Conservation (phyloP, 202 grass and related monocot species). For the Elaeis oleifera region DNA sequence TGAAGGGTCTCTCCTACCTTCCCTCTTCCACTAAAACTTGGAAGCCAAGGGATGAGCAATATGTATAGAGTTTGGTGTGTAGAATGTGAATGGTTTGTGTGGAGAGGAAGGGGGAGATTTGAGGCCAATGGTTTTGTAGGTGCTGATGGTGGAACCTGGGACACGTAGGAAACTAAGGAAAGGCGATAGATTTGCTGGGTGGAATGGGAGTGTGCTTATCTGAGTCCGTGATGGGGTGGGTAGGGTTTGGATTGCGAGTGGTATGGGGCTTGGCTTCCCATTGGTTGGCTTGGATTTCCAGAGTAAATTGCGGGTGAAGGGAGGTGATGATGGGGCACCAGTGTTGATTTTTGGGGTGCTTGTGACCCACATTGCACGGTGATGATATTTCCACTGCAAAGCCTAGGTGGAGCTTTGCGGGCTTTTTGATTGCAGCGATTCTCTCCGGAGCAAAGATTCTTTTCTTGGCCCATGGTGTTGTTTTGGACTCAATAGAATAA, state of each 20-base stretch:
- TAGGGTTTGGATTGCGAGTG: conserved; percentile 26
- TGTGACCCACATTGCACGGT: too few species aligned
- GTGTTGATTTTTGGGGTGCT: neutral
- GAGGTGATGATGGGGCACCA: conserved; percentile 26
- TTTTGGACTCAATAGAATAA: too few species aligned
- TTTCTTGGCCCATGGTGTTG: too few species aligned
- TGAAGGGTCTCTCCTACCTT: neutral
- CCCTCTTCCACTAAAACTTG: neutral
- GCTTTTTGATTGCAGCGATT: too few species aligned
- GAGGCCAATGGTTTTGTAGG: neutral
- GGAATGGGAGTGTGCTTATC: conserved; percentile 7
- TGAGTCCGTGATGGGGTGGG: neutral
- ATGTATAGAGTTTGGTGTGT: conserved; percentile 25
- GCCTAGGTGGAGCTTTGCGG: too few species aligned
- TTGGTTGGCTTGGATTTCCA: conserved; percentile 41
- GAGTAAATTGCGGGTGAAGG: conserved; percentile 3
- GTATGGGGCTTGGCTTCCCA: conserved; percentile 4
- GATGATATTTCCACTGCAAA: too few species aligned
- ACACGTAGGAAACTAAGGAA: conserved; percentile 13
- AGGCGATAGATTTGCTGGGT: neutral
- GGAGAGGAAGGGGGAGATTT: neutral
- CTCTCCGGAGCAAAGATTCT: too few species aligned
- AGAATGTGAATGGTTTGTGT: too few species aligned
- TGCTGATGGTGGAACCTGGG: conserved; percentile 23
- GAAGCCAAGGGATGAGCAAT: conserved; percentile 5